Conservation (phyloP, 306 rosid species). For the Carpinus viminea region DNA sequence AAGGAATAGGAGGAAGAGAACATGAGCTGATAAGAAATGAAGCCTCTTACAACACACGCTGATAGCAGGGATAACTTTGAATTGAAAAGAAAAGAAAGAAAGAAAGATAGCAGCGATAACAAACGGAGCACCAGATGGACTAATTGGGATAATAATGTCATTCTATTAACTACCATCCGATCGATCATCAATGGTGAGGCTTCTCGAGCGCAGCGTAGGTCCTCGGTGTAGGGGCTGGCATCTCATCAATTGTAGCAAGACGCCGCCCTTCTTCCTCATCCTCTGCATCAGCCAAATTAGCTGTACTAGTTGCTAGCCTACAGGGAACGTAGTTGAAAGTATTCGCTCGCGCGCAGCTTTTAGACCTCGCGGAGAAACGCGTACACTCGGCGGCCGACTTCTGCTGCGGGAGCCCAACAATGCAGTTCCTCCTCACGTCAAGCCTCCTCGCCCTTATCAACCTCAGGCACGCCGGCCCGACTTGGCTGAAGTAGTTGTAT, state of each 20-base stretch:
- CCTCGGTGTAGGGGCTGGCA: slow-evolving; percentile 30
- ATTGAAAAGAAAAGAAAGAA: neutral
- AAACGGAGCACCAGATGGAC: no score
- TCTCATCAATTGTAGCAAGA: slow-evolving; percentile 25
- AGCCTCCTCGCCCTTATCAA: slow-evolving; percentile 36
- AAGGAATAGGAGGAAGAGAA: no score
- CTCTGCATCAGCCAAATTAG: neutral
- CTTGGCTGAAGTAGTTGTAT: slow-evolving; percentile 34
- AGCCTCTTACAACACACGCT: no score
- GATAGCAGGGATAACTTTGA: no score
- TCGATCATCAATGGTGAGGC: slow-evolving; percentile 24
- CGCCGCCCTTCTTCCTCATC: neutral
- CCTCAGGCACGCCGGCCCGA: slow-evolving; percentile 32
- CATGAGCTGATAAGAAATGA: no score
- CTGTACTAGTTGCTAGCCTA: neutral
- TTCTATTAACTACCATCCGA: neutral
- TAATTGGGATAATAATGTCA: no score
- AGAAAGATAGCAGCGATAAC: neutral
- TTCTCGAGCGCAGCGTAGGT: slow-evolving; percentile 27
- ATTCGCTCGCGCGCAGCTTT: slow-evolving; percentile 26
- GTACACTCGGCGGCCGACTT: slow-evolving; percentile 26
- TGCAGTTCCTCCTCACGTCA: slow-evolving; percentile 35
- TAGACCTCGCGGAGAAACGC: slow-evolving; percentile 25
- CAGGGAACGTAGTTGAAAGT: slow-evolving; percentile 33
- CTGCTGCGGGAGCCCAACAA: slow-evolving; percentile 37